Evolutionary conservation across 2,329 filamentous ascomycete species (phyloP), one percentile per base, ranked within the genome.

Genomic region (Epichloe gansuensis): DNA sequence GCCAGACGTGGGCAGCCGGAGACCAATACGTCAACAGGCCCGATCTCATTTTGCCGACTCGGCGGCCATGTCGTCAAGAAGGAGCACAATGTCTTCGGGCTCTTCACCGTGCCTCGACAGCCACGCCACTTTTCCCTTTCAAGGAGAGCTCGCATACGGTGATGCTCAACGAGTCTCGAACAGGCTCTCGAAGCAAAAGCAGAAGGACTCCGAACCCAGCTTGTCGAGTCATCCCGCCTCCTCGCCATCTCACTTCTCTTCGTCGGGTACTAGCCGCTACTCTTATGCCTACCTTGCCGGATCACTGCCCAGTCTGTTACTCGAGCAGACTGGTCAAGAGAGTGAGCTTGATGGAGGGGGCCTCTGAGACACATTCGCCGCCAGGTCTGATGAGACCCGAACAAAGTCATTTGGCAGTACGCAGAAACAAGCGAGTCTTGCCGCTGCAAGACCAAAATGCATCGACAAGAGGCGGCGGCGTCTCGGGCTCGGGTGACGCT

Each of bases 221-320:
- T 5, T 42, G 8, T 37, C 31, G 13, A 34, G 17, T 25, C 35
- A 47, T 44, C 25, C n/a, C 21, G 2, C 28, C 17, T 8, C 34
- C 17, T 9, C 46, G 15, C n/a, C 23, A 2, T 21, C 41, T 38
- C 4, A n/a, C 31, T 54, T 43, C 17, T 35, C 51, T 25, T n/a
- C 17, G 9, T 38, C 31, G 6, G 51, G 43, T 6, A 50, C 51
- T 5, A 51, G 43, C 35, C 51, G 51, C 8, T 41, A 21, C 34
- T 53, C 54, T 23, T 35, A 21, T 21, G 31, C 37, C 21, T 50
- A 54, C 31, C 50, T 54, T 21, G 46, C 46, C 17, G 53, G 46
- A 21, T 54, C 53, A 7, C 41, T 43, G 37, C 38, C 50, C 37
- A 34, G 13, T 13, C 48, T 52, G 46, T 25, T 45, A 6, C 28